phyloP scores from a whole-genome alignment of 345 rosid species.

The Boechera stricta region DNA sequence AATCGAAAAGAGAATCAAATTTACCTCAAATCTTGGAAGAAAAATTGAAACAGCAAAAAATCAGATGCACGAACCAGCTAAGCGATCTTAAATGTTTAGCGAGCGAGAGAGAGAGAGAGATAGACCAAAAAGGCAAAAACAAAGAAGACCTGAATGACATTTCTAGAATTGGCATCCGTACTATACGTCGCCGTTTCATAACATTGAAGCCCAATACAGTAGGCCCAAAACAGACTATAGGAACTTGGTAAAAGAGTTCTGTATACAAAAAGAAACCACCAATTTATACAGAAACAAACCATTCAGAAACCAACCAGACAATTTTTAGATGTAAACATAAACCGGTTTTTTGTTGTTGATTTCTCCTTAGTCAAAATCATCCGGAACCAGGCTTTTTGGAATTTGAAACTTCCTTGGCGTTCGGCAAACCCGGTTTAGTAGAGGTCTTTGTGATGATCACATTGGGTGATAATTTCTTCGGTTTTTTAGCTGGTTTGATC shows the following conservation, averaged over 20 bases:
- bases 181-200: constrained; percentile 19
- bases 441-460: constrained; percentile 23
- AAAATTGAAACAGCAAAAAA: constrained; percentile 23
- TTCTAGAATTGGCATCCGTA: constrained; percentile 53
- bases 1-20: not conserved
- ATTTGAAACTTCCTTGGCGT: constrained; percentile 41
- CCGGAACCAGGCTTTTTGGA: constrained; percentile 32
- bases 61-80: constrained; percentile 38
- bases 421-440: constrained; percentile 45
- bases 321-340: constrained; percentile 16
- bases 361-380: not conserved
- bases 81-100: constrained; percentile 37
- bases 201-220: constrained; percentile 46
- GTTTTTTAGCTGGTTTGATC: constrained; percentile 47
- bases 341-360: too few relatives aligned
- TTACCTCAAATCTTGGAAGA: constrained; percentile 38
- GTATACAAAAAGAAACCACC: not conserved
- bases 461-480: constrained; percentile 35
- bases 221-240: constrained; percentile 16
- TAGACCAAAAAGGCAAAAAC: not conserved
- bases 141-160: constrained; percentile 44
- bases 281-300: constrained; percentile 18
- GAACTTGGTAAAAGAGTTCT: not conserved
- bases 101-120: constrained; percentile 20
- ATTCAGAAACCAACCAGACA: constrained; percentile 12